Conservation (phyloP, 495 filamentous ascomycete genomes). For the Trichodelitschia bisporula region DNA sequence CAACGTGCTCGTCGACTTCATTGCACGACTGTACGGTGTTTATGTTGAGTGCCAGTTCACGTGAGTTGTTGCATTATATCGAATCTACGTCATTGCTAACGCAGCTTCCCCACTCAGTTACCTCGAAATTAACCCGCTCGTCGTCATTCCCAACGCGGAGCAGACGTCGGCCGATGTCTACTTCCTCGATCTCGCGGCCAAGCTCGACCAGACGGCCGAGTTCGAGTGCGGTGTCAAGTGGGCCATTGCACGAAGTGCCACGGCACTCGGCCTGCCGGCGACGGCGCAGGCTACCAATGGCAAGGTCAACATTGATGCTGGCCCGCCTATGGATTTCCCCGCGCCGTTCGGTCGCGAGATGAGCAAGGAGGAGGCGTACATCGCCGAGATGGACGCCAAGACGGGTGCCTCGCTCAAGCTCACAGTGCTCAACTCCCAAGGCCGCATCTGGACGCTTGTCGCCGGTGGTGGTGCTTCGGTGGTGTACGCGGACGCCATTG, state of each 20-base stretch:
- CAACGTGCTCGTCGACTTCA: constrained; percentile 98
- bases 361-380: constrained; percentile 95
- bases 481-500: constrained; percentile 97
- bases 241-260: constrained; percentile 77
- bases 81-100: not conserved
- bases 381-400: constrained; percentile 95
- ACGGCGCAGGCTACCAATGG: constrained; percentile 26
- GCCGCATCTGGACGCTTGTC: constrained; percentile 93
- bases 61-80: constrained; percentile 7
- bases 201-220: constrained; percentile 97
- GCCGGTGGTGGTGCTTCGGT: constrained; percentile 98
- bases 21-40: constrained; percentile 77
- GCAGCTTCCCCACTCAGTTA: constrained; percentile 22
- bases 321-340: constrained; percentile 95
- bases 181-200: constrained; percentile 96
- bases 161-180: constrained; percentile 81
- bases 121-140: constrained; percentile 97
- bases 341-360: constrained; percentile 96
- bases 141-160: constrained; percentile 86
- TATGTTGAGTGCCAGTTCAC: constrained; percentile 99
- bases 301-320: constrained; percentile 86
- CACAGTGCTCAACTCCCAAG: constrained; percentile 74
- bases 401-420: constrained; percentile 97
- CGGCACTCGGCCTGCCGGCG: constrained; percentile 52
- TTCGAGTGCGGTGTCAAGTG: constrained; percentile 99